Percentiles rank a stretch among this genome's conserved stretches.
phyloP scores from a whole-genome alignment of 352 stramenopile genomes.

The Phytophthora hybrid region DNA sequence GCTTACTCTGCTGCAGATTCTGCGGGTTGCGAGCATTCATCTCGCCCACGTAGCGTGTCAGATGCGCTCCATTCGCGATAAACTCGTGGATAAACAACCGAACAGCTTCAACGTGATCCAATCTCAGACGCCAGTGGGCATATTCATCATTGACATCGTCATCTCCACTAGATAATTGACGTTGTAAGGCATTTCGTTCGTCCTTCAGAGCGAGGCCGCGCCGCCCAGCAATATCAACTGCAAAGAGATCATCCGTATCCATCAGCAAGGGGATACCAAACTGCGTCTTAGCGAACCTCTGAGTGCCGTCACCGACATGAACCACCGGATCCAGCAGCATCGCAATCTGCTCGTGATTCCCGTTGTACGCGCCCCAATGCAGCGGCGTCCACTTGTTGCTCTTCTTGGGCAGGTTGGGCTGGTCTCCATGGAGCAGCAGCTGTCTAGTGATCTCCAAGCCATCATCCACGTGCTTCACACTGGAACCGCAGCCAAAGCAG shows the following conservation, averaged over 20 bases:
- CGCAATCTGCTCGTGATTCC: slow-evolving; percentile 69
- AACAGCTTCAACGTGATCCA: slow-evolving; percentile 67
- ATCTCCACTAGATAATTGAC: not conserved
- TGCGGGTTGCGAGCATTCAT: slow-evolving; percentile 67
- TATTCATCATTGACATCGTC: slow-evolving; percentile 39
- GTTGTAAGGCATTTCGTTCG: slow-evolving; percentile 50
- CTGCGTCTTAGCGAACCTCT: slow-evolving; percentile 47
- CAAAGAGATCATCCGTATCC: slow-evolving; percentile 64
- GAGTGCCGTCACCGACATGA: slow-evolving; percentile 11
- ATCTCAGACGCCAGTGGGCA: slow-evolving; percentile 59
- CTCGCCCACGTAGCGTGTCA: slow-evolving; percentile 62
- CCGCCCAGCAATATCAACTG: slow-evolving; percentile 70
- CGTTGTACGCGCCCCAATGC: slow-evolving; percentile 82
- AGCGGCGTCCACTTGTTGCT: slow-evolving; percentile 78
- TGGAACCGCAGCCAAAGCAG: slow-evolving; percentile 81
- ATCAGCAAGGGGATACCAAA: slow-evolving; percentile 64
- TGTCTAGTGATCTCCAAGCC: slow-evolving; percentile 67
- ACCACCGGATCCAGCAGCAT: slow-evolving; percentile 59
- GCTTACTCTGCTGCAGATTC: slow-evolving; percentile 25
- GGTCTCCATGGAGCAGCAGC: slow-evolving; percentile 70
- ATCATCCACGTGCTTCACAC: slow-evolving; percentile 66
- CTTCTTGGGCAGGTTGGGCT: slow-evolving; percentile 74
- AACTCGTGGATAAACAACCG: slow-evolving; percentile 66
- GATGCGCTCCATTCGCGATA: slow-evolving; percentile 44
- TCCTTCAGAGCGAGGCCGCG: slow-evolving; percentile 54